Base-by-base conservation (phyloP, 148 eudicot species). In the Chenopodium berlandieri region DNA sequence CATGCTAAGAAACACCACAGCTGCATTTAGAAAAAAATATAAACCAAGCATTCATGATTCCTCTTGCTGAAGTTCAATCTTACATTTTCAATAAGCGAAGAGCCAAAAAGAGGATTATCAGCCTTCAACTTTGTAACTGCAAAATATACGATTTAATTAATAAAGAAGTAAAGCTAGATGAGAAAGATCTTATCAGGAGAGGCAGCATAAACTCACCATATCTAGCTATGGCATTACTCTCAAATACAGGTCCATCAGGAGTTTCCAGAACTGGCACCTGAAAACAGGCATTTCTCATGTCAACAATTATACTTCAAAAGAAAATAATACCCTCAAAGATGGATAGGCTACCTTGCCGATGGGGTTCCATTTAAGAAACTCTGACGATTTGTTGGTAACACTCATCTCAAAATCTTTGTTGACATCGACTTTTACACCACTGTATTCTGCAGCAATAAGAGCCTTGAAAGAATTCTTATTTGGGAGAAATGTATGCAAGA, bases 241-340 rank as follows among this genome's bases (percentile, higher is more conserved):
- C 93, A 75, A 90, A 91, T 2, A 91, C 20, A 12, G 90, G 81
- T 7, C 92, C 92, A 20, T 90, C 90, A 27, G 92, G 91, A 16
- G 94, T 91, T 84, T 88, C 92, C 78, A 91, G 86, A 54, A 91
- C 92, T 54, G 94, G 94, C 68, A 90, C 89, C 94, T 91, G 72
- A 37, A 23, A 79, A 71, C 22, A 48, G 19, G 10, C 2, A 11
- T 73, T 16, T 20, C 22, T 9, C 6, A 4, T 0, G 0, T 47
- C 6, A 46, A 46, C 6, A 58, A 17, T 62, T 4, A 63, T 4
- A 14, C 50, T 25, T 2, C 25, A 13, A 25, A 31, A 1, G 1
- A 32, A 16, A 4, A 32, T 32, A 8, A 66, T 12, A 27, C 71
- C 13, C 71, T 4, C 0, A 2, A 22, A 7, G 58, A 47, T 72